phyloP scores from a whole-genome alignment of 129 eudicot species.

The Artemisia tridentata region DNA sequence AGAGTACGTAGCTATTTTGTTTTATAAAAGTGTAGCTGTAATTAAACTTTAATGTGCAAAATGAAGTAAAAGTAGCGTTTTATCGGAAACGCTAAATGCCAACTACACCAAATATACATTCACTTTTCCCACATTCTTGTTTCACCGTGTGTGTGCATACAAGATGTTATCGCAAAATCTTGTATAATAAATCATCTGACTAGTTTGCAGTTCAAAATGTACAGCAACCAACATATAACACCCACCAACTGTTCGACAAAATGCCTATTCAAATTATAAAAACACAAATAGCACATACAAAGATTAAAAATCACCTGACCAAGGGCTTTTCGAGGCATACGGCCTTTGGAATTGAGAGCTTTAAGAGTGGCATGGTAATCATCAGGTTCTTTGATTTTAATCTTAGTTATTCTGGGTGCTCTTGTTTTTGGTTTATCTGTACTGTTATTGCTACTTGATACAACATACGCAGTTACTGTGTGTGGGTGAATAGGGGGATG shows the following conservation, averaged over 20 bases:
- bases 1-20: no score
- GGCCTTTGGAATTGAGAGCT: constrained; percentile 93
- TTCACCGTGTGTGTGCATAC: no score
- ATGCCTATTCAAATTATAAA: constrained; percentile 24
- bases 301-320: no score
- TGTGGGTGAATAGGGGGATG: constrained; percentile 13
- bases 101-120: background rate
- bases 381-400: constrained; percentile 51
- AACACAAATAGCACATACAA: no score
- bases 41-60: no score
- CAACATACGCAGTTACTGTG: constrained; percentile 13
- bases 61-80: no score
- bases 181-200: background rate
- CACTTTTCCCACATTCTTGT: no score
- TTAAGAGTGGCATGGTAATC: constrained; percentile 84
- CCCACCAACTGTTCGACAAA: constrained; percentile 54
- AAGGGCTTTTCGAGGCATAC: constrained; percentile 85
- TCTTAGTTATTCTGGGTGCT: constrained; percentile 33
- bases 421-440: constrained; percentile 21
- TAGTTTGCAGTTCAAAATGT: background rate
- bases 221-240: constrained; percentile 19
- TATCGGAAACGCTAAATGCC: no score
- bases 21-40: no score
- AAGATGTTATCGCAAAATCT: background rate
- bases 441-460: constrained; percentile 25